Conservation (phyloP, 495 filamentous ascomycete species). For the Neurospora sublineolata region DNA sequence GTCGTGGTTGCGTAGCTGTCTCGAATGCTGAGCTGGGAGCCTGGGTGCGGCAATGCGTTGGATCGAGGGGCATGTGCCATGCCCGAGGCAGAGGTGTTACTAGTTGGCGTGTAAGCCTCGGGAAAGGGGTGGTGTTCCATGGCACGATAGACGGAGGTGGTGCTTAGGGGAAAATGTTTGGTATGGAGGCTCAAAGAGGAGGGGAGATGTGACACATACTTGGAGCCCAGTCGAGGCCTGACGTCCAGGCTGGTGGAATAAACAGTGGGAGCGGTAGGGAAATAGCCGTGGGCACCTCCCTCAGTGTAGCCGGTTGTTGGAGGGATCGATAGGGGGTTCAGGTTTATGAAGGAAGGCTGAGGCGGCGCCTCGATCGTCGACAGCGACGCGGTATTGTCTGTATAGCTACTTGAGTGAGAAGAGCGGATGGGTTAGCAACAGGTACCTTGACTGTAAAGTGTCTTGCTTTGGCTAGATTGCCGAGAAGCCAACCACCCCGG, state of each 20-base stretch:
- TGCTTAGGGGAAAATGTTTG: constrained; percentile 4
- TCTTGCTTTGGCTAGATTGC: neutral
- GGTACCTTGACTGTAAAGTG: neutral
- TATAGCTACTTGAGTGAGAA: neutral
- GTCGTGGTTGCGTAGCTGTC: constrained; percentile 39
- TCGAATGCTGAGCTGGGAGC: constrained; percentile 33
- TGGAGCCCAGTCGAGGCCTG: constrained; percentile 39
- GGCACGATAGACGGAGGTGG: constrained; percentile 3
- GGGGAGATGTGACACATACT: constrained; percentile 30
- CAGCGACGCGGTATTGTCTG: constrained; percentile 14
- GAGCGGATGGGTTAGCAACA: neutral
- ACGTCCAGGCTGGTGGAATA: constrained; percentile 35
- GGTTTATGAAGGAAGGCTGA: constrained; percentile 34
- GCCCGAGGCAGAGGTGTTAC: constrained; percentile 37
- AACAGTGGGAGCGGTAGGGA: constrained; percentile 27
- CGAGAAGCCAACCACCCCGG: neutral
- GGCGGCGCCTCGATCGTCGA: constrained; percentile 35
- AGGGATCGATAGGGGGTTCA: constrained; percentile 32
- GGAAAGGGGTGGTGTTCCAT: constrained; percentile 18
- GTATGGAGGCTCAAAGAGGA: constrained; percentile 1
- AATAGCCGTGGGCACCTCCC: constrained; percentile 30
- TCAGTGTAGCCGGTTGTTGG: constrained; percentile 34
- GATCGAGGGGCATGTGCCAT: constrained; percentile 46
- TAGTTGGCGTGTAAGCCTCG: constrained; percentile 30
- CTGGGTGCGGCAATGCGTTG: constrained; percentile 37